These are phyloP conservation scores for Voacanga thouarsii DNA, from an alignment of 257 asterid genomes.

Conservation along the genomic window DNA sequence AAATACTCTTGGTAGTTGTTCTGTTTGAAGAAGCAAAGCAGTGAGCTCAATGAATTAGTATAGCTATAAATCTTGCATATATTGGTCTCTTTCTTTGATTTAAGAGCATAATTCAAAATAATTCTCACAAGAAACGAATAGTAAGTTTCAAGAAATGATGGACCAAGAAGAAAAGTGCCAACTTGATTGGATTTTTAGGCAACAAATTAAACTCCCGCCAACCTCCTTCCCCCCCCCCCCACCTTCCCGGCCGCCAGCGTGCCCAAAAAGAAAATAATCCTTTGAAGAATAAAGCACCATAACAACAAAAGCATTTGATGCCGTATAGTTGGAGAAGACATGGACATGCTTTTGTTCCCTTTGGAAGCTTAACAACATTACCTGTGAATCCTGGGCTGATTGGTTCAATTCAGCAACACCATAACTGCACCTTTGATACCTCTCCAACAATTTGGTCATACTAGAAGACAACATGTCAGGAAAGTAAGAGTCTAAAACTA, in stretches of 20 bases:
- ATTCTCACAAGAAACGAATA: neutral
- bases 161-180: no score
- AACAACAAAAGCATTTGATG: no score
- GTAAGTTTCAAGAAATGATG: no score
- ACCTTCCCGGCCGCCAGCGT: no score
- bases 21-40: constrained; percentile 27
- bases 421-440: constrained; percentile 51
- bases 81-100: neutral
- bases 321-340: no score
- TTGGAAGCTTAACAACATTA: neutral
- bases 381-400: constrained; percentile 43
- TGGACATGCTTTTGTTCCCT: no score
- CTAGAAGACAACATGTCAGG: constrained; percentile 18
- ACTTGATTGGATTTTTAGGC: no score
- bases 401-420: constrained; percentile 37
- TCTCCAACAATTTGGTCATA: constrained; percentile 48
- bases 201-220: no score
- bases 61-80: neutral
- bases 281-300: neutral
- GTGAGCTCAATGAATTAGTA: neutral
- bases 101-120: neutral
- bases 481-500: neutral
- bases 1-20: constrained; percentile 52
- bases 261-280: neutral
- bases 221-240: no score